Base-by-base conservation (phyloP, 805 yeast genomes). In the Candida easanensis region DNA sequence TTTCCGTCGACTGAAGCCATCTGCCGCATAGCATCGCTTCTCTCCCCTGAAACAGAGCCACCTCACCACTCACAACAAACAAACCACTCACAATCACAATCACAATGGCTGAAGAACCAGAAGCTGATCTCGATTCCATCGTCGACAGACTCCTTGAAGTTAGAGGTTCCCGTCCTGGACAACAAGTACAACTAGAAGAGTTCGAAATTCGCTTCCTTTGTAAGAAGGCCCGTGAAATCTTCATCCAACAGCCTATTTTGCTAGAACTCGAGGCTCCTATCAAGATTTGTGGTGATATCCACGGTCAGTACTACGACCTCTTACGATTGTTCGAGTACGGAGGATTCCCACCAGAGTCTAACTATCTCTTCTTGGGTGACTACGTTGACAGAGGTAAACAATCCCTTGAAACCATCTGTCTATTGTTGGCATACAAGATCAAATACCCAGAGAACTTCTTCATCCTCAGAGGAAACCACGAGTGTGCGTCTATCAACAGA, bases 331-430 rank as follows among this genome's bases (percentile, higher is more conserved):
- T 91, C 61, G 98, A 93, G 72, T 91, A 91, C 63, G 98, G 99
- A 58, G 99, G 98, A 3, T 91, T 93, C 76, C 99, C 99, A 2
- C 99, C 99, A 11, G 98, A 93, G 66, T 95, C 98, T 16, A 91
- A 91, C 72, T 91, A 91, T 71, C 73, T 91, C 58, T 91, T 91
- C 64, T 70, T 91, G 47, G 99, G 99, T 54, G 99, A 91, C 74
- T 91, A 91, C 63, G 99, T 91, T 54, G 99, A 91, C 73, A 84
- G 99, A 76, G 99, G 99, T 62, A 89, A 90, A 65, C 98, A 93
- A 73, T 88, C 96, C 23, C 72, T 93, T 57, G 99, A 91, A 68
- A 93, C 98, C 15, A 91, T 91, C 60, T 91, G 98, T 68, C 72
- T 91, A 52, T 73, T 91, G 61, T 78, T 91, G 62, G 97, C 97